Evolutionary conservation across 768 basidiomycete species (phyloP).

Genomic region (Boletus speciosus): DNA sequence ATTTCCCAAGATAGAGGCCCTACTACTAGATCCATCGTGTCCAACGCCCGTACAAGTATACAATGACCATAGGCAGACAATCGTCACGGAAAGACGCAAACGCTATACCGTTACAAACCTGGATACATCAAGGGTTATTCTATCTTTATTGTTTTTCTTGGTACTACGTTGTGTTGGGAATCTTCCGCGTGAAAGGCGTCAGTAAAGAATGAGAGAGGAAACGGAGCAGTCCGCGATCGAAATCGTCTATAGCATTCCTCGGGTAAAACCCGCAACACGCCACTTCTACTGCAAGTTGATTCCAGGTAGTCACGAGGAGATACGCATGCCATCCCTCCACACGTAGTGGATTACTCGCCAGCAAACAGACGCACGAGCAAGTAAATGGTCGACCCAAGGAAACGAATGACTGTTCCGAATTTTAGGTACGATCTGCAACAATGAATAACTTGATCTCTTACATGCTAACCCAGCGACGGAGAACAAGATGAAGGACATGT

Average conservation of each 20-base stretch:
- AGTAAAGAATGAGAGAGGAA: not conserved
- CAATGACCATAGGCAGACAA: not conserved
- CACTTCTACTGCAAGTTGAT: not conserved
- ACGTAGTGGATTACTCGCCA: slow-evolving; percentile 56
- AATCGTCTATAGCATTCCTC: slow-evolving; percentile 12
- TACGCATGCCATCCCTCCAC: not conserved
- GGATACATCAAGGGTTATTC: not conserved
- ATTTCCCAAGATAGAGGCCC: not conserved
- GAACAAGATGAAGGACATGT: slow-evolving; percentile 86
- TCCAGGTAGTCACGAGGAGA: not conserved
- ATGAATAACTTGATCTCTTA: slow-evolving; percentile 40
- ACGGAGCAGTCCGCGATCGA: not conserved
- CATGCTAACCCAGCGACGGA: slow-evolving; percentile 85
- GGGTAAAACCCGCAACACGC: not conserved
- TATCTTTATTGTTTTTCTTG: too few species aligned
- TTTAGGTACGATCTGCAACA: not conserved
- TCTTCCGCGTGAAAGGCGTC: not conserved
- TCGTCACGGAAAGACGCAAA: not conserved
- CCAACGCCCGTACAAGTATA: too few species aligned
- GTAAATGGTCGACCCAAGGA: slow-evolving; percentile 77
- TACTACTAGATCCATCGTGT: not conserved
- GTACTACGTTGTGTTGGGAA: too few species aligned
- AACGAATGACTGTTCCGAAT: slow-evolving; percentile 63
- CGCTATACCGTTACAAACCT: not conserved
- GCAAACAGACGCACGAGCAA: slow-evolving; percentile 85